Evolutionary conservation across 768 basidiomycete genomes (phyloP), one percentile per base, ranked within the genome.

Genomic region (Auricularia sp.): DNA sequence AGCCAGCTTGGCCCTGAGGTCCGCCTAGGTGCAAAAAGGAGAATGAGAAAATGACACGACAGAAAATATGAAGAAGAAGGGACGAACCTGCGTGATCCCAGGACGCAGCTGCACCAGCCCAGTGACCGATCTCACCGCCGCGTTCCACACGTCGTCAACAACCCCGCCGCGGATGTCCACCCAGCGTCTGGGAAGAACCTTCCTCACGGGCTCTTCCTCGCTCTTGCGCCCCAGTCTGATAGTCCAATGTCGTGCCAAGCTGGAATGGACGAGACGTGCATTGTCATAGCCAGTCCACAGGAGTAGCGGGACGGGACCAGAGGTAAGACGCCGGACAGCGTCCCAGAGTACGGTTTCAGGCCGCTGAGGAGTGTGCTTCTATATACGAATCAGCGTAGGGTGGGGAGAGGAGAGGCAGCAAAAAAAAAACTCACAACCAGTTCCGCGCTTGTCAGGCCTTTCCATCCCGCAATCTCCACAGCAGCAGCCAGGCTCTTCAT

Each of bases 171-270:
- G 76, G 63, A 90, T 81, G 71, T 90, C 87, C 47, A 90, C 74
- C 91, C 90, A 92, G 18, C 90, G 83, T 39, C 90, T 80, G 51
- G 91, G 90, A 62, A 85, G 80, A 16, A 85, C 67, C 67, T 82
- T 75, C 58, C 72, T 75, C 47, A 71, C 7, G n/a, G 79, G 82
- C 36, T 83, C 74, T 11, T 75, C 2, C 82, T 80, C 29, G 77
- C 67, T 54, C 72, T 73, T 59, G 83, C 39, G 39, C 70, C 67
- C 63, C 36, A 66, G 47, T 33, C 51, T 62, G 21, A 62, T 56
- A 47, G 61, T 42, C 47, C 23, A 53, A 44, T 62, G 29, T 58
- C 34, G 35, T 5, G 16, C 36, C 47, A 81, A 79, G 21, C 77
- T 75, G 0, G 84, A 80, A 2, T 84, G 81, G 16, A 91, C 83